These are phyloP conservation scores for Penicillium decumbens DNA, from an alignment of 2,329 filamentous ascomycete species.

Conservation along the genomic window DNA sequence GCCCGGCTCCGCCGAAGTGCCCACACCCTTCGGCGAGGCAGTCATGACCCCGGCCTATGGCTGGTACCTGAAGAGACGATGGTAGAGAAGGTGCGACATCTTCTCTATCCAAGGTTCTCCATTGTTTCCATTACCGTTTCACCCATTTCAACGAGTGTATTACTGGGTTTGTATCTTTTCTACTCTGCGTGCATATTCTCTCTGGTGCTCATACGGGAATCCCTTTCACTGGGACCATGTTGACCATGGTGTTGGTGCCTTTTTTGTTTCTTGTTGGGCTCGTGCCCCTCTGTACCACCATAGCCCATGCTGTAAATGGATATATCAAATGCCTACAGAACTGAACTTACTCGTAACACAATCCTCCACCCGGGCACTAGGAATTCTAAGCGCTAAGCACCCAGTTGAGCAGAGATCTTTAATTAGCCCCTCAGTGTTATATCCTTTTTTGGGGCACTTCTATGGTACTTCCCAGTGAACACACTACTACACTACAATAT, in stretches of 20 bases:
- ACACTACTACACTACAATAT: no score
- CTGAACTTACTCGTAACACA: no score
- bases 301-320: constrained; percentile 27
- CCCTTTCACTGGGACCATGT: constrained; percentile 16
- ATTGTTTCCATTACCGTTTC: constrained; percentile 19
- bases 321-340: constrained; percentile 7
- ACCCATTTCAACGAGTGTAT: constrained; percentile 28
- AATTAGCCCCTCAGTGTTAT: no score
- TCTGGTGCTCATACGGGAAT: constrained; percentile 11
- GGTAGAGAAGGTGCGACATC: constrained; percentile 29
- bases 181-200: constrained; percentile 22
- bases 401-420: no score
- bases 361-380: no score
- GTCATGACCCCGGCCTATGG: constrained; percentile 80
- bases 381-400: no score
- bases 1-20: constrained; percentile 73
- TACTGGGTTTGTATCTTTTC: constrained; percentile 31
- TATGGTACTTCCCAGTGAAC: no score
- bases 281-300: constrained; percentile 23
- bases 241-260: constrained; percentile 27
- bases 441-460: no score
- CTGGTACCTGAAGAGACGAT: constrained; percentile 86
- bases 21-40: constrained; percentile 69
- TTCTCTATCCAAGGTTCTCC: constrained; percentile 9
- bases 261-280: constrained; percentile 16